Base-by-base conservation (phyloP, 805 yeast genomes). In the Dipodascopsis tothii region DNA sequence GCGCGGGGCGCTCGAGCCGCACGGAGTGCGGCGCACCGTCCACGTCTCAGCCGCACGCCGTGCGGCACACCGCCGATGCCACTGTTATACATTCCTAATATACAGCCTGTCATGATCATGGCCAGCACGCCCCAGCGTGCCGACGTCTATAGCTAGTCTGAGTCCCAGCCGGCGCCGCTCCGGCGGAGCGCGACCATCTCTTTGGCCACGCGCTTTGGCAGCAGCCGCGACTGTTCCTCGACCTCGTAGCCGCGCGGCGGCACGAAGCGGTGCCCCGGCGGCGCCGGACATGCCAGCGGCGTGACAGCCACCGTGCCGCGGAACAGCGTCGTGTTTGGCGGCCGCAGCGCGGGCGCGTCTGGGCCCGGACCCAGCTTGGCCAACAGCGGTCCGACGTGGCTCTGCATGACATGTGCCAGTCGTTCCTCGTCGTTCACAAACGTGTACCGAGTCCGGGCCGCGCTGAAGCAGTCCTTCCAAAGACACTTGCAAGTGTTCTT, bases 291-390 rank as follows among this genome's bases (percentile, higher is more conserved):
- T 14, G n/a, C 21, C 19, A 33, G 22, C 21, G 36, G 36, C 21
- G 36, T 33, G 11, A 17, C n/a, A n/a, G n/a, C n/a, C n/a, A n/a
- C n/a, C n/a, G n/a, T n/a, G n/a, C n/a, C n/a, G n/a, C n/a, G n/a
- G n/a, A n/a, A n/a, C n/a, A n/a, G n/a, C n/a, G n/a, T n/a, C n/a
- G n/a, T n/a, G n/a, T n/a, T n/a, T n/a, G n/a, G n/a, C n/a, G n/a
- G n/a, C n/a, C n/a, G n/a, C n/a, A n/a, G n/a, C n/a, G n/a, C n/a
- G n/a, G n/a, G n/a, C n/a, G n/a, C n/a, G n/a, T n/a, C n/a, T 28
- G 47, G 44, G 5, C 43, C 47, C 17, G 25, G n/a, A 3, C 47
- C 43, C 6, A 25, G 33, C 28, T n/a, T 22, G n/a, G 17, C 35
- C 18, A 23, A 16, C 21, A 44, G 16, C 3, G 35, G 30, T 7